phyloP scores from a whole-genome alignment of 805 yeast species.

The Myxozyma kluyveri region DNA sequence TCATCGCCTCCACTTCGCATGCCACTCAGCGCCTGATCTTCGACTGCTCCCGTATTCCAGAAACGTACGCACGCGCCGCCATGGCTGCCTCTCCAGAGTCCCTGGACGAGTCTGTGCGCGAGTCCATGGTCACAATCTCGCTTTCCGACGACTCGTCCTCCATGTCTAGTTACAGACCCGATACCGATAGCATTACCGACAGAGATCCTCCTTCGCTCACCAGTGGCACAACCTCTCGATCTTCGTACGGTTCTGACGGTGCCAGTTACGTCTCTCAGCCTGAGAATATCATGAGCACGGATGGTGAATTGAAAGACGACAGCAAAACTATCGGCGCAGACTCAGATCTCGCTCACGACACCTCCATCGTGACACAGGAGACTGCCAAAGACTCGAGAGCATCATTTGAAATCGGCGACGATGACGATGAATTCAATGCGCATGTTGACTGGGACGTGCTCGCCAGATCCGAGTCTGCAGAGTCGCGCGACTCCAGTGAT shows the following conservation, averaged over 20 bases:
- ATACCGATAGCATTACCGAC: no score
- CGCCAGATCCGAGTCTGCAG: constrained; percentile 13
- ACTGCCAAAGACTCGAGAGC: background rate
- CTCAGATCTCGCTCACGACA: constrained; percentile 1
- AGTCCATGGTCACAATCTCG: constrained; percentile 2
- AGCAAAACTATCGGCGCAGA: background rate
- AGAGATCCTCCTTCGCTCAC: no score
- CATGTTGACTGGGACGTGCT: constrained; percentile 27
- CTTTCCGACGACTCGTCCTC: constrained; percentile 12
- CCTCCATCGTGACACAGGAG: background rate
- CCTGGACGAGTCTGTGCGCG: background rate
- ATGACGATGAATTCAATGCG: background rate
- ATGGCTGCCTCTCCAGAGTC: background rate
- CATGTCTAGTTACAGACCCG: background rate
- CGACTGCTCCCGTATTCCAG: background rate
- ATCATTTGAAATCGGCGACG: background rate
- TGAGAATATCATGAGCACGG: background rate
- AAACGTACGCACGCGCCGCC: no score
- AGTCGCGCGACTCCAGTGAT: constrained; percentile 9
- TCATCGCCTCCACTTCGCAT: no score
- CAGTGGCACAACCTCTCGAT: no score
- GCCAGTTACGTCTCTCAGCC: no score
- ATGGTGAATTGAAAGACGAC: background rate
- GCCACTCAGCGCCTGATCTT: no score
- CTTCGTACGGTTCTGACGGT: no score